These are phyloP conservation scores for Penicillium verhagenii DNA, from an alignment of 495 filamentous ascomycete species.

Conservation along the genomic window DNA sequence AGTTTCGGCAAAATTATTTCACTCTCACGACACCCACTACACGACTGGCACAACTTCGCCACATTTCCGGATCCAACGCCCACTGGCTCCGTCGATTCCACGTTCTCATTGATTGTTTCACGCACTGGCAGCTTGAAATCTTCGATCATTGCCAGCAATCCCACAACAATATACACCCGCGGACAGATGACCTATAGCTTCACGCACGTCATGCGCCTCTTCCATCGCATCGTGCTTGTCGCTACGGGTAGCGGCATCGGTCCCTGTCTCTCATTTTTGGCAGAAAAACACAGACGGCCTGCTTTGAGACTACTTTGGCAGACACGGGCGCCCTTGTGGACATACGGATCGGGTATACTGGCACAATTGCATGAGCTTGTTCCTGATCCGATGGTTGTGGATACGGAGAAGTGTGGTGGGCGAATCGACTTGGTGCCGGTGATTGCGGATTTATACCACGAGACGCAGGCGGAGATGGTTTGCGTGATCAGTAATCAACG, in stretches of 20 bases:
- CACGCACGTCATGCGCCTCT: conserved; percentile 61
- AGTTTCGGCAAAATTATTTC: conserved; percentile 20
- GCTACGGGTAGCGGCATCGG: conserved; percentile 69
- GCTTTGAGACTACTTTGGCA: neutral
- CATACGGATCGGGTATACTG: neutral
- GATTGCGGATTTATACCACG: conserved; percentile 47
- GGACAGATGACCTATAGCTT: conserved; percentile 57
- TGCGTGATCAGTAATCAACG: conserved; percentile 50
- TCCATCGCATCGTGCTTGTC: conserved; percentile 62
- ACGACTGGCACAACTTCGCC: conserved; percentile 47
- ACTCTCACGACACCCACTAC: conserved; percentile 49
- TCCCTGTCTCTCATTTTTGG: neutral
- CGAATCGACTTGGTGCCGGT: conserved; percentile 51
- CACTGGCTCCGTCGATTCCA: neutral
- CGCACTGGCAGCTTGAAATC: neutral
- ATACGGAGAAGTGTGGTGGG: conserved; percentile 40
- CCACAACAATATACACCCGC: conserved; percentile 36
- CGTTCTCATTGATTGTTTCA: neutral
- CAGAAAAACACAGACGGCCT: neutral
- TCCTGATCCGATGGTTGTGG: conserved; percentile 48
- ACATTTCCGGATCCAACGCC: neutral
- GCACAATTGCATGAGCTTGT: conserved; percentile 40
- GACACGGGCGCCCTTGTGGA: neutral
- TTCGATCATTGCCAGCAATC: neutral
- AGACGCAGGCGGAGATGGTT: conserved; percentile 61